These are phyloP conservation scores for Kluyveromyces starmeri DNA, from an alignment of 805 yeast species.

Conservation along the genomic window DNA sequence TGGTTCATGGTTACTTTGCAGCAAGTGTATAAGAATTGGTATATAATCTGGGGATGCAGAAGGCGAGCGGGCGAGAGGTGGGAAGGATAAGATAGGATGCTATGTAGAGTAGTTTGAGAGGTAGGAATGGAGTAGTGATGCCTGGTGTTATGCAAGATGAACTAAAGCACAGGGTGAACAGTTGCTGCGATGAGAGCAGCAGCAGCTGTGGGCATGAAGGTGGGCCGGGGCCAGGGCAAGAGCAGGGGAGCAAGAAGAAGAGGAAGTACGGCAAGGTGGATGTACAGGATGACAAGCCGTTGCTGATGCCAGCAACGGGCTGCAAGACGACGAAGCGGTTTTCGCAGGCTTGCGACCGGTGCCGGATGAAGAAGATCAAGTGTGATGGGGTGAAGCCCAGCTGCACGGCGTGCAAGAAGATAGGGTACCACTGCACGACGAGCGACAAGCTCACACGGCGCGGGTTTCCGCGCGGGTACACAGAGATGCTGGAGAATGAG, in stretches of 20 bases:
- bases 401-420: constrained; percentile 57
- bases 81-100: no score
- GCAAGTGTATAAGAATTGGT: no score
- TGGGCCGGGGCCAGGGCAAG: no score
- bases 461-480: constrained; percentile 75
- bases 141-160: not conserved
- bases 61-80: no score
- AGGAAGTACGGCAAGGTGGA: constrained; percentile 12
- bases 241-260: not conserved
- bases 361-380: constrained; percentile 66
- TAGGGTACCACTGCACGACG: constrained; percentile 60
- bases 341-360: constrained; percentile 76
- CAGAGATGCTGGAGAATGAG: constrained; percentile 61
- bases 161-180: no score
- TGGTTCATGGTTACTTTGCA: no score
- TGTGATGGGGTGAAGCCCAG: constrained; percentile 64
- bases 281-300: constrained; percentile 15
- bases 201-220: no score
- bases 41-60: no score
- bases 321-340: constrained; percentile 32
- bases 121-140: no score
- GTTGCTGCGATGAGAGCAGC: no score
- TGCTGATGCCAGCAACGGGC: constrained; percentile 18
- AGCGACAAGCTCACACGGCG: constrained; percentile 67
- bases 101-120: no score